phyloP scores from a whole-genome alignment of 1,284 basidiomycete genomes.

The Fomes fomentarius region DNA sequence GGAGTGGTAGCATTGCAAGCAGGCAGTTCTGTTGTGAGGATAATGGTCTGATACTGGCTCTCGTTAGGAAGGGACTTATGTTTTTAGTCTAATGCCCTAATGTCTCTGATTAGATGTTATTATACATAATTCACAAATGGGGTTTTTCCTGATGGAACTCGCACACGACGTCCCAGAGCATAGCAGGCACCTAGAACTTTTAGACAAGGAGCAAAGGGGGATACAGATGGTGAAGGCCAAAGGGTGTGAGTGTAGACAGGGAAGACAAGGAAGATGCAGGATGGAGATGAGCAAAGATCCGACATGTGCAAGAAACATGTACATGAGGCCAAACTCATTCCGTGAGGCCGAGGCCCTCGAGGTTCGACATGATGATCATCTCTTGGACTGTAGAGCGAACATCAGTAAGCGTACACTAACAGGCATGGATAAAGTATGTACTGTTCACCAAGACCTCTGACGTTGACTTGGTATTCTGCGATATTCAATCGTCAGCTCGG shows the following conservation, averaged over 20 bases:
- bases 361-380: slow-evolving; percentile 24
- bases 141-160: too few relatives aligned
- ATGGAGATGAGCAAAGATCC: too few relatives aligned
- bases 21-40: too few relatives aligned
- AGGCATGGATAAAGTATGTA: slow-evolving; percentile 16
- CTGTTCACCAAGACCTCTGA: slow-evolving; percentile 27
- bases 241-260: neutral
- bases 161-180: slow-evolving; percentile 12
- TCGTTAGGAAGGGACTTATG: neutral
- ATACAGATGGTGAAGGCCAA: too few relatives aligned
- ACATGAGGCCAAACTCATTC: slow-evolving; percentile 6
- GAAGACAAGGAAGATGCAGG: too few relatives aligned
- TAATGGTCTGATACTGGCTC: too few relatives aligned
- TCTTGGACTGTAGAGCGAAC: slow-evolving; percentile 25
- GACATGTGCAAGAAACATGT: neutral
- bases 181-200: neutral
- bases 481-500: neutral
- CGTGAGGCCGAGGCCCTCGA: slow-evolving; percentile 23
- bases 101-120: too few relatives aligned
- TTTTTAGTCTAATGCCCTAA: too few relatives aligned
- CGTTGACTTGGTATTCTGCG: slow-evolving; percentile 31
- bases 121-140: too few relatives aligned
- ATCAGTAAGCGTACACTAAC: neutral
- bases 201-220: too few relatives aligned
- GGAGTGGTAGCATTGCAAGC: too few relatives aligned